Percentiles rank a stretch among this genome's conserved stretches.
These are phyloP conservation scores for Clonostachys rhizophaga DNA, from an alignment of 2,329 filamentous ascomycete genomes.

Conservation along the genomic window DNA sequence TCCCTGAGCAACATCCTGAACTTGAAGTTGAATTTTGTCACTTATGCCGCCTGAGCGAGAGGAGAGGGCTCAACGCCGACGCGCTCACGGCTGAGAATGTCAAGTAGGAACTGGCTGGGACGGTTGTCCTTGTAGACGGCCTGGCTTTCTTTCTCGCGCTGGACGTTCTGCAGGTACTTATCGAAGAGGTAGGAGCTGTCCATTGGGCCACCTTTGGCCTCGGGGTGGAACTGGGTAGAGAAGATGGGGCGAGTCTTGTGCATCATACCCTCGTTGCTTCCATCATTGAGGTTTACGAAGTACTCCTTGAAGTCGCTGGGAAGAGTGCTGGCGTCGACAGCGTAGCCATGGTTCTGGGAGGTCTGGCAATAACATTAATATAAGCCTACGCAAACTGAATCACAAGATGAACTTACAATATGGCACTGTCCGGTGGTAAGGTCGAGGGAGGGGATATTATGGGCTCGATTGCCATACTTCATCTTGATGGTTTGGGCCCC, in stretches of 20 bases:
- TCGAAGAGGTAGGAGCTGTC: slow-evolving; percentile 97
- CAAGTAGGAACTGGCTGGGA: slow-evolving; percentile 81
- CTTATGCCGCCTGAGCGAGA: slow-evolving; percentile 43
- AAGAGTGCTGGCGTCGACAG: slow-evolving; percentile 80
- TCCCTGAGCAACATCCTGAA: too few species aligned
- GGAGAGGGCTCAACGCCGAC: slow-evolving; percentile 74
- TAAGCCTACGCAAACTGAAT: too few species aligned
- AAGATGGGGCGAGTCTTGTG: slow-evolving; percentile 96
- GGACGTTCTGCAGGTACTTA: slow-evolving; percentile 87
- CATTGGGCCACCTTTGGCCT: slow-evolving; percentile 94
- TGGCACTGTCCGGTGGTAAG: slow-evolving; percentile 95
- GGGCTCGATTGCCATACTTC: slow-evolving; percentile 98
- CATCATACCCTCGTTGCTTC: slow-evolving; percentile 95
- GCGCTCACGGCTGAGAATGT: slow-evolving; percentile 89
- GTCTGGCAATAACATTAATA: slow-evolving; percentile 35
- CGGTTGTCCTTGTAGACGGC: slow-evolving; percentile 78
- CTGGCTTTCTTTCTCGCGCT: slow-evolving; percentile 83
- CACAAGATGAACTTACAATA: slow-evolving; percentile 41
- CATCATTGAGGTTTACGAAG: slow-evolving; percentile 82
- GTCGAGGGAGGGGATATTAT: slow-evolving; percentile 96
- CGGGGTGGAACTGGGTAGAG: slow-evolving; percentile 97
- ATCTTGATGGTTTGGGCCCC: slow-evolving; percentile 93
- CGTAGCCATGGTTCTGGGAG: slow-evolving; percentile 97
- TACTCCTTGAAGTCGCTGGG: slow-evolving; percentile 91
- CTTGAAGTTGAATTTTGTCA: too few species aligned